Evolutionary conservation across 495 filamentous ascomycete species (phyloP), one percentile per base, ranked within the genome.

Genomic region (Platismatia glauca): DNA sequence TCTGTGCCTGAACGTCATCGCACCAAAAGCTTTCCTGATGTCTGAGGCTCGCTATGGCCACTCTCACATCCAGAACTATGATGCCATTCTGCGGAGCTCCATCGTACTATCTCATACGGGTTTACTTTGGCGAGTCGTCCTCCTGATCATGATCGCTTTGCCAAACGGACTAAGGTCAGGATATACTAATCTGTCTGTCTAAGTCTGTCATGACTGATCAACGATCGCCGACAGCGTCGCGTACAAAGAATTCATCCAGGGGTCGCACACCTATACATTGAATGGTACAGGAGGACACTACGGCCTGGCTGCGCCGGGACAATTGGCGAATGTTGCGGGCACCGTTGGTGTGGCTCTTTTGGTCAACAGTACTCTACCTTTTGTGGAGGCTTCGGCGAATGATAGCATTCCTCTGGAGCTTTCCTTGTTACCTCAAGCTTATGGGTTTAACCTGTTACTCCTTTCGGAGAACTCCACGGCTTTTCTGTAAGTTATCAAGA

Each of bases 11-110:
- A 67, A 84, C 78, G 0, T 81, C 83, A 60, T 71, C 77, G 68
- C 83, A 68, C 15, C 81, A 82, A 8, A 66, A 77, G 20, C 84
- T 73, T 9, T 62, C 41, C 0, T 69, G 68, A 35, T 74, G 62
- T 1, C 69, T 78, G 67, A 77, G 87, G 70, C 84, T 87, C n/a
- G 81, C 73, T 27, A 79, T 78, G 0, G 81, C 85, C 7, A 86
- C 67, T 1, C 82, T 75, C 37, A 87, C 75, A 29, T 79, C 79
- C 0, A 64, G 33, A 64, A 64, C 27, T 53, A 58, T 34, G 58
- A 64, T 37, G 39, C 37, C 38, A 60, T 61, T 12, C 33, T 64
- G 15, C 33, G 56, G 4, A 48, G 35, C 12, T 48, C 39, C 9
- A 22, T 60, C 13, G 8, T 35, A 1, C 22, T 46, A 0, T 18